Conservation (phyloP, 192 early-diverging fungal species). For the Phycomyces blakesleeanus region DNA sequence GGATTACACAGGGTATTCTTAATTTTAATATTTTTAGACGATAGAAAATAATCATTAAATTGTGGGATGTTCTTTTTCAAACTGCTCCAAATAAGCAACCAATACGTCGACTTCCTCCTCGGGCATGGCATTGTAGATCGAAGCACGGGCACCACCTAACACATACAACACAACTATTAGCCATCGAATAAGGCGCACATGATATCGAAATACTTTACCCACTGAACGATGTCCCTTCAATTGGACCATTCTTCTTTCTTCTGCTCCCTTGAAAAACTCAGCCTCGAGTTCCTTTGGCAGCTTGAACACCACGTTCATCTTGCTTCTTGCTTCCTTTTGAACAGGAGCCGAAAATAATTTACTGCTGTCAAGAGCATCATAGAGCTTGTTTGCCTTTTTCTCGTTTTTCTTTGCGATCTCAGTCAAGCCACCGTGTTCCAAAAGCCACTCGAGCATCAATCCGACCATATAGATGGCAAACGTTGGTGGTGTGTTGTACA, state of each 20-base stretch:
- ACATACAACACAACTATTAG: neutral
- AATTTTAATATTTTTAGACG: neutral
- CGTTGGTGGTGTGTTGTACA: slow-evolving; percentile 97
- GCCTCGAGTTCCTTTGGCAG: slow-evolving; percentile 69
- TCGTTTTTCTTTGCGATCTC: slow-evolving; percentile 64
- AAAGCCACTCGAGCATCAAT: slow-evolving; percentile 84
- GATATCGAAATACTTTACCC: slow-evolving; percentile 40
- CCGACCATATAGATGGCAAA: slow-evolving; percentile 91
- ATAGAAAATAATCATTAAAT: slow-evolving; percentile 1
- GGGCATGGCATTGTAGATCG: slow-evolving; percentile 93
- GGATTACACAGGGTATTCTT: neutral
- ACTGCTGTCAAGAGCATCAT: slow-evolving; percentile 62
- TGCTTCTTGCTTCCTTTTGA: slow-evolving; percentile 54
- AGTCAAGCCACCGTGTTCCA: slow-evolving; percentile 63
- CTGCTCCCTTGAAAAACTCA: slow-evolving; percentile 77
- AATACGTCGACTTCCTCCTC: slow-evolving; percentile 78
- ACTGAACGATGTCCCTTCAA: slow-evolving; percentile 93
- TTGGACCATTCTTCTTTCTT: slow-evolving; percentile 76
- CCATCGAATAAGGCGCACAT: neutral
- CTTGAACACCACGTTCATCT: slow-evolving; percentile 93
- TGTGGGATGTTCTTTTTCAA: slow-evolving; percentile 54
- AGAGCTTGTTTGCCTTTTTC: slow-evolving; percentile 68
- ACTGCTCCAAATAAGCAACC: slow-evolving; percentile 78
- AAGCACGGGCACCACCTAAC: slow-evolving; percentile 76
- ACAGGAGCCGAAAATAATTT: slow-evolving; percentile 71